phyloP scores from a whole-genome alignment of 495 filamentous ascomycete genomes.

The Hypoxylon intermedium region DNA sequence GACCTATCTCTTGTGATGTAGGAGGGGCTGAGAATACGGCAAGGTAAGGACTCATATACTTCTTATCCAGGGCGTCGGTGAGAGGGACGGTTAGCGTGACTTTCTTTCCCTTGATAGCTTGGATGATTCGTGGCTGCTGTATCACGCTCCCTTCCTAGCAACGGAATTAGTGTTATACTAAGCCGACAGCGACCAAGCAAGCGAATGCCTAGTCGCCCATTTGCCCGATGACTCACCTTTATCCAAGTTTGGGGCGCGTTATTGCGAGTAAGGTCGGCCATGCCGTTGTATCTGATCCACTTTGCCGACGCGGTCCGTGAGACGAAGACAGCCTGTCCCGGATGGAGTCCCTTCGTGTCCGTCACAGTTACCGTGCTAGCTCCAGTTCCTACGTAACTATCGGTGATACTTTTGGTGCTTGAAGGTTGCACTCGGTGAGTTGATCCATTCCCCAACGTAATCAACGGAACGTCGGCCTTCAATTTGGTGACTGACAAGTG shows the following conservation, averaged over 20 bases:
- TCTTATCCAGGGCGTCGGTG: constrained; percentile 22
- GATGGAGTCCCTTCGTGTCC: constrained; percentile 16
- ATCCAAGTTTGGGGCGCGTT: constrained; percentile 21
- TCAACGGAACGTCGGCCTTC: neutral
- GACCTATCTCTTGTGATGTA: constrained; percentile 3
- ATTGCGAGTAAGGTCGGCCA: constrained; percentile 15
- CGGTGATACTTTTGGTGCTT: constrained; percentile 11
- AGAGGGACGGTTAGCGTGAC: constrained; percentile 23
- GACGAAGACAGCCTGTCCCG: constrained; percentile 19
- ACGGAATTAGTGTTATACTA: neutral
- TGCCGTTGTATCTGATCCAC: constrained; percentile 27
- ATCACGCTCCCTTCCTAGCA: constrained; percentile 6
- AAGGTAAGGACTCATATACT: constrained; percentile 13
- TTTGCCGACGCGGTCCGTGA: constrained; percentile 11
- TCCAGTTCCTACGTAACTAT: constrained; percentile 21
- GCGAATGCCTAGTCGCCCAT: neutral
- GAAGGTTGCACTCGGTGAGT: neutral
- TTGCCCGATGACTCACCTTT: neutral
- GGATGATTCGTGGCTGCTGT: constrained; percentile 18
- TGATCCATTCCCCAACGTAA: constrained; percentile 2
- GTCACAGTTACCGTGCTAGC: constrained; percentile 15
- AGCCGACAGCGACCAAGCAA: neutral
- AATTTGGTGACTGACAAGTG: constrained; percentile 6
- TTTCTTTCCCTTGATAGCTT: constrained; percentile 6
- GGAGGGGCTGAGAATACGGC: constrained; percentile 7